Evolutionary conservation across 371 early-diverging fungal genomes (phyloP).

Genomic region (Parasitella parasitica): DNA sequence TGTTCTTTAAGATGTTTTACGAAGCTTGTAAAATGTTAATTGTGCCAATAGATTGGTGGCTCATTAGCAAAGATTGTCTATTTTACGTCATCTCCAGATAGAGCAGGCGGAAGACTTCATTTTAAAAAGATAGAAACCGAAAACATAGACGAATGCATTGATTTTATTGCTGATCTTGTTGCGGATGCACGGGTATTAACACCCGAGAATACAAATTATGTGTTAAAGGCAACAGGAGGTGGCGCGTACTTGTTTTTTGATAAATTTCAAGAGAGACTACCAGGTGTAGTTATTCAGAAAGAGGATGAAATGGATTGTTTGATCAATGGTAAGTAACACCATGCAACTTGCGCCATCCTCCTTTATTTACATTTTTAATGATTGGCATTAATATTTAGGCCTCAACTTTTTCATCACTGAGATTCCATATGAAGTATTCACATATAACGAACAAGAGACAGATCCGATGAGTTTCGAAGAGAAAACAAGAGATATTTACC

Average conservation of each 20-base stretch:
- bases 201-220: conserved; percentile 37
- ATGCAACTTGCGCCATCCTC: too few species aligned
- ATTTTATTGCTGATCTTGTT: conserved; percentile 75
- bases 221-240: conserved; percentile 84
- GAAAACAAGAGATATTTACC: conserved; percentile 69
- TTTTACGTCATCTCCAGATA: conserved; percentile 58
- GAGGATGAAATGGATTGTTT: conserved; percentile 90
- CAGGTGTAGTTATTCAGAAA: conserved; percentile 67
- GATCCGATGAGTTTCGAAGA: conserved; percentile 85
- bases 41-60: conserved; percentile 84
- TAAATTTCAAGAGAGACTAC: conserved; percentile 48
- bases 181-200: conserved; percentile 48
- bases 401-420: conserved; percentile 91
- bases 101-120: conserved; percentile 86
- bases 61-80: conserved; percentile 94
- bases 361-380: too few species aligned
- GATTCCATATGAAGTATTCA: conserved; percentile 95
- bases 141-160: conserved; percentile 84
- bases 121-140: conserved; percentile 95
- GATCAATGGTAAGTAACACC: conserved; percentile 75
- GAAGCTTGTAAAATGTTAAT: background rate
- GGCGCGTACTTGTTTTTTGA: conserved; percentile 76
- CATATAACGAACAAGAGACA: conserved; percentile 66
- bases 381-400: conserved; percentile 44
- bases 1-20: too few species aligned